These are phyloP conservation scores for Brettanomyces custersianus DNA, from an alignment of 805 yeast species.

Conservation along the genomic window DNA sequence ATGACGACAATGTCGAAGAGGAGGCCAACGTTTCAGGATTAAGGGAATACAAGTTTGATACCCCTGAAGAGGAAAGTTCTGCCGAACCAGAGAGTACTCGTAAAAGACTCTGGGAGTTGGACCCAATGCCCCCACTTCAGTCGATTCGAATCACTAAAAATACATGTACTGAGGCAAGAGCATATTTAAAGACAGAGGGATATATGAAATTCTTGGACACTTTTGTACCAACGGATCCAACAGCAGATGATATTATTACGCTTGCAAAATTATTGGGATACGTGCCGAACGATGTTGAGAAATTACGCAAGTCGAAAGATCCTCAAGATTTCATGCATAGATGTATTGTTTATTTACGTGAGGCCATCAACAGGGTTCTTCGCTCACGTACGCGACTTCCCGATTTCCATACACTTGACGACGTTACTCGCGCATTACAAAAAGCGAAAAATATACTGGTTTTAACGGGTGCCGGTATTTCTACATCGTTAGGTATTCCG, in stretches of 20 bases:
- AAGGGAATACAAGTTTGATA: conserved; percentile 7
- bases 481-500: conserved; percentile 84
- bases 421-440: conserved; percentile 44
- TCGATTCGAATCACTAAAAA: conserved; percentile 29
- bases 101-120: conserved; percentile 8
- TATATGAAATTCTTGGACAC: conserved; percentile 45
- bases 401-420: conserved; percentile 47
- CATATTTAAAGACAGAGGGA: conserved; percentile 52
- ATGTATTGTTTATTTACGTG: conserved; percentile 43
- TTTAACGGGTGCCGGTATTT: conserved; percentile 88
- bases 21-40: conserved; percentile 8
- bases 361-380: conserved; percentile 57
- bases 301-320: conserved; percentile 7
- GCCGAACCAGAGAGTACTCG: background rate
- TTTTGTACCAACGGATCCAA: conserved; percentile 48
- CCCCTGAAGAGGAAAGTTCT: conserved; percentile 5
- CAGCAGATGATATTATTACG: conserved; percentile 45
- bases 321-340: conserved; percentile 12
- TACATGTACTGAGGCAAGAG: conserved; percentile 37
- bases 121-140: conserved; percentile 13
- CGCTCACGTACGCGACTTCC: conserved; percentile 46
- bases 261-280: conserved; percentile 60
- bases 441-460: conserved; percentile 57
- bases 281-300: conserved; percentile 15
- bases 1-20: conserved; percentile 1